These are phyloP conservation scores for Diaporthe citriasiana DNA, from an alignment of 2,329 filamentous ascomycete species.

Conservation along the genomic window DNA sequence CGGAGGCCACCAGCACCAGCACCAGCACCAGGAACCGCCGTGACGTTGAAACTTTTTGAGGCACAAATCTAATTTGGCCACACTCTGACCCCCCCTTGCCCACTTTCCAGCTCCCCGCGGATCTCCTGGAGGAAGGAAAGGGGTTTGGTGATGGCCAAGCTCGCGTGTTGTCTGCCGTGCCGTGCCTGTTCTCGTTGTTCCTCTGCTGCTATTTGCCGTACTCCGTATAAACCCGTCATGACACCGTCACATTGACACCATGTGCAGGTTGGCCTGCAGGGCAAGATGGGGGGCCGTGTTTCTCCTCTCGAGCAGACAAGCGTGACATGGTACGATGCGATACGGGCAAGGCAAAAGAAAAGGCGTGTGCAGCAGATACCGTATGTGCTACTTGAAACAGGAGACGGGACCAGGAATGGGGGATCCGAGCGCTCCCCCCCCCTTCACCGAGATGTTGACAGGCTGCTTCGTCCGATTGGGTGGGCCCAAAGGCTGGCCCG, in stretches of 20 bases:
- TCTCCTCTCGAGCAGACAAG: constrained; percentile 3
- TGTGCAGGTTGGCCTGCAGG: background rate
- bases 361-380: constrained; percentile 14
- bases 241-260: constrained; percentile 3
- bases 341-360: constrained; percentile 11
- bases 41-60: constrained; percentile 37
- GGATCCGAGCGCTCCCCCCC: constrained; percentile 34
- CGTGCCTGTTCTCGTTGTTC: background rate
- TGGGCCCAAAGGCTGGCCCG: constrained; percentile 6
- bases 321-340: constrained; percentile 18
- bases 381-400: constrained; percentile 37
- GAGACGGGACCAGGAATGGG: constrained; percentile 36
- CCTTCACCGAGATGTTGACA: constrained; percentile 31
- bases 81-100: background rate
- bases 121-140: background rate
- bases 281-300: background rate
- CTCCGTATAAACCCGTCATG: constrained; percentile 1
- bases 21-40: constrained; percentile 33
- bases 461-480: constrained; percentile 35
- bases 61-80: constrained; percentile 34
- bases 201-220: background rate
- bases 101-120: constrained; percentile 23
- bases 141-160: background rate
- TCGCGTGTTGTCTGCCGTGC: background rate
- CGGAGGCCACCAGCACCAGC: background rate